Evolutionary conservation across 1,139 yeast species (phyloP), one percentile per base, ranked within the genome.

Genomic region (Pichia sp.): DNA sequence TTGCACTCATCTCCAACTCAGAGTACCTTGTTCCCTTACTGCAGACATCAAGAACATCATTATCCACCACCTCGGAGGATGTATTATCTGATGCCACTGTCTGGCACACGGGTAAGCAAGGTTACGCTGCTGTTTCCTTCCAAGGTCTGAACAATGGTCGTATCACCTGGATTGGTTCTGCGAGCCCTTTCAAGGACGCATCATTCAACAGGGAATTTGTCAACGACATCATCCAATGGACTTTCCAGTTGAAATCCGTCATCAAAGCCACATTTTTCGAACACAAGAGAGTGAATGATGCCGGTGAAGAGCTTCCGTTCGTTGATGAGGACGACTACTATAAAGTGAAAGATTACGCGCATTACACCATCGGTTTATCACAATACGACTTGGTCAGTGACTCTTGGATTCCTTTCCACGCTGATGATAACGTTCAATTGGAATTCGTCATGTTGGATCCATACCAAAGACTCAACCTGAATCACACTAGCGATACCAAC

Each of bases 391-490:
- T 24, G 2, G 15, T 17, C 2, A 12, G 15, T 24, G 49, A 54
- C 14, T 28, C 35, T 6, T 91, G 96, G 96, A 66, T 59, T 21
- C 94, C 96, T 20, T 87, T 59, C 54, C 48, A 56, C 22, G 58
- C 71, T 8, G 28, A 34, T 22, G 72, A 69, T 31, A 10, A 15
- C 5, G 62, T 87, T 35, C 98, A 93, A 63, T 64, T 93, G 43
- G 87, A 87, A 48, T 77, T 88, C 58, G 77, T 74, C 52, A 81
- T 93, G 93, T 74, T 93, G 49, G 97, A 91, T 58, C 98, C 99
- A 33, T 91, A 88, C 65, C 87, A 87, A 57, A 77, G 98, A 54
- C 57, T 88, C 39, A 77, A 70, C 47, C 61, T 82, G 55, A 74
- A 80, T n/a, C n/a, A n/a, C n/a, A n/a, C n/a, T n/a, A n/a, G n/a